Evolutionary conservation across 2,329 filamentous ascomycete species (phyloP).

Genomic region (Aaosphaeria pasadenensis): DNA sequence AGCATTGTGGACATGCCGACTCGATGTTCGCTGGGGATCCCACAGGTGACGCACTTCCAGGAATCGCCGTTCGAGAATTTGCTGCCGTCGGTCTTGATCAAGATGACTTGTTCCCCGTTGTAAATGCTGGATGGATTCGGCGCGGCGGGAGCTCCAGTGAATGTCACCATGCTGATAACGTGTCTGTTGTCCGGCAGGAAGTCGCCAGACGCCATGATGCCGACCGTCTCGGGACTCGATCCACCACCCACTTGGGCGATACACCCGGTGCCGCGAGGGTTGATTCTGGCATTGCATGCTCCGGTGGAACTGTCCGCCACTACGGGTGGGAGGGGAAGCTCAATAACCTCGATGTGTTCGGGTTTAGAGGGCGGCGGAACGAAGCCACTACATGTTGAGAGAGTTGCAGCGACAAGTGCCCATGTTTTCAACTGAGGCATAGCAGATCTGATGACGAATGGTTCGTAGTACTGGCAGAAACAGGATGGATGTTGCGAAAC

Average conservation of each 20-base stretch:
- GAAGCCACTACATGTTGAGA: neutral
- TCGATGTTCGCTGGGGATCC: conserved; percentile 31
- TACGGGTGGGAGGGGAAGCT: neutral
- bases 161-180: conserved; percentile 39
- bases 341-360: neutral
- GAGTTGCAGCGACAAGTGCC: neutral
- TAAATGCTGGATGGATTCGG: conserved; percentile 37
- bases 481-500: too few species aligned
- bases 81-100: conserved; percentile 41
- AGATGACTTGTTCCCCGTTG: conserved; percentile 37
- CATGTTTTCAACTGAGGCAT: neutral
- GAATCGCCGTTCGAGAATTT: conserved; percentile 43
- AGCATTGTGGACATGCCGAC: neutral
- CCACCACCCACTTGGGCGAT: neutral
- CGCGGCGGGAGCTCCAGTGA: conserved; percentile 41
- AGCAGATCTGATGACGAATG: too few species aligned
- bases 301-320: neutral
- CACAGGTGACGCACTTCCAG: conserved; percentile 49
- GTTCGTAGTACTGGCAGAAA: too few species aligned
- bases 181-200: conserved; percentile 47
- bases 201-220: conserved; percentile 9
- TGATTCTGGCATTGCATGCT: neutral
- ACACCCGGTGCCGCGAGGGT: neutral
- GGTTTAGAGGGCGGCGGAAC: neutral
- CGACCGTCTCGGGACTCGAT: too few species aligned